These are phyloP conservation scores for Calonectria pteridis DNA, from an alignment of 2,329 filamentous ascomycete species.

Conservation along the genomic window DNA sequence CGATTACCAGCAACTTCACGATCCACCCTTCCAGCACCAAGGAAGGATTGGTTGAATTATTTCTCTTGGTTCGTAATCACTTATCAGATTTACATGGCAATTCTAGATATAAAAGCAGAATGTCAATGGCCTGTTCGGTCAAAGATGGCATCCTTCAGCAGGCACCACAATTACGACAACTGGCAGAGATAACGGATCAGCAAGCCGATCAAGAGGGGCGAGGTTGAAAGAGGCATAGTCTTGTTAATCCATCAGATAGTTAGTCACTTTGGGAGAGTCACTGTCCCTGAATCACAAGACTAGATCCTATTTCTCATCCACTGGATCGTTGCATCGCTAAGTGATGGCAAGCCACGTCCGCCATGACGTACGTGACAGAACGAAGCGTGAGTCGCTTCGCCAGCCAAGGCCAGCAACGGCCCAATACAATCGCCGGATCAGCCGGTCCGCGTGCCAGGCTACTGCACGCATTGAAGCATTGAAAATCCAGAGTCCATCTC, in stretches of 20 bases:
- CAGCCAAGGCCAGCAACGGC: neutral
- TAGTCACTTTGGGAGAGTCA: neutral
- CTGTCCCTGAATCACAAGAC: neutral
- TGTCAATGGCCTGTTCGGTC: neutral
- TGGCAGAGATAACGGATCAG: neutral
- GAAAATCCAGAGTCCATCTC: neutral
- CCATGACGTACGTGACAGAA: neutral
- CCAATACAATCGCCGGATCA: neutral
- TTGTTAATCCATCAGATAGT: neutral
- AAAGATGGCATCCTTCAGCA: neutral
- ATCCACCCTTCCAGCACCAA: neutral
- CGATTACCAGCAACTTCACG: neutral
- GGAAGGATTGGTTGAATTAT: neutral
- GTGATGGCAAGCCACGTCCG: slow-evolving; percentile 1
- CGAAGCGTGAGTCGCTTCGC: neutral
- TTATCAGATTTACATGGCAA: neutral
- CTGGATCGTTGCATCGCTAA: neutral
- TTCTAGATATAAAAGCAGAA: too few species aligned
- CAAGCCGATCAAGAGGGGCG: neutral
- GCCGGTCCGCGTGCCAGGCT: neutral
- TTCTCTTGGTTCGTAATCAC: too few species aligned
- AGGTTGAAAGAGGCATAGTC: neutral
- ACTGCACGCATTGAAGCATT: slow-evolving; percentile 5
- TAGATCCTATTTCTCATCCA: neutral
- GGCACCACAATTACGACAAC: neutral